Percentiles rank a stretch among this genome's conserved stretches.
These are phyloP conservation scores for Hibiscus syriacus DNA, from an alignment of 345 rosid genomes.

Conservation along the genomic window DNA sequence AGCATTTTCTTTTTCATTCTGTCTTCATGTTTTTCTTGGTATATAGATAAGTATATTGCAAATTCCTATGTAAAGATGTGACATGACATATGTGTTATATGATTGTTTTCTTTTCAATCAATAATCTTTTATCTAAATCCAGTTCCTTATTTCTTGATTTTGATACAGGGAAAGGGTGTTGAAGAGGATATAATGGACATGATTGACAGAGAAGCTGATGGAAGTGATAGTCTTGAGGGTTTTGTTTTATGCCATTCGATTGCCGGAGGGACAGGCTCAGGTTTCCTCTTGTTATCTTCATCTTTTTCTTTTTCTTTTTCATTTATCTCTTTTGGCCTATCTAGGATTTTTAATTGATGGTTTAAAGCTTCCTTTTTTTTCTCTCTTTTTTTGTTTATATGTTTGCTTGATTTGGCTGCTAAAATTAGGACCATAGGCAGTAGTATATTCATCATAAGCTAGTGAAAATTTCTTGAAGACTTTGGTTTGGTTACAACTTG, in stretches of 20 bases:
- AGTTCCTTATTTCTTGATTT: conserved; percentile 10
- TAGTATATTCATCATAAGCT: background rate
- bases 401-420: background rate
- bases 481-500: background rate
- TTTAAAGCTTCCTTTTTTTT: background rate
- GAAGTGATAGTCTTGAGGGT: too few relatives aligned
- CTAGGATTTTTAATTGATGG: background rate
- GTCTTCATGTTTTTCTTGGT: background rate
- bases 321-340: background rate
- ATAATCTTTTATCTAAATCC: background rate
- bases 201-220: too few relatives aligned
- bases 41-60: background rate
- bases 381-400: background rate
- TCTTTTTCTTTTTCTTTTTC: background rate
- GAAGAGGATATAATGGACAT: too few relatives aligned
- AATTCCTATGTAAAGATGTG: conserved; percentile 12
- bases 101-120: background rate
- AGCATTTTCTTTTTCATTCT: background rate
- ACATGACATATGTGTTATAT: conserved; percentile 8
- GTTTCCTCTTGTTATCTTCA: conserved; percentile 22
- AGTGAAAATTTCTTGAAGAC: background rate
- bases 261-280: conserved; percentile 99
- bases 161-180: conserved; percentile 69
- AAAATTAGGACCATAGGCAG: background rate
- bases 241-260: too few relatives aligned